Evolutionary conservation across 805 yeast genomes (phyloP).

Genomic region (Kluyveromyces siamensis): DNA sequence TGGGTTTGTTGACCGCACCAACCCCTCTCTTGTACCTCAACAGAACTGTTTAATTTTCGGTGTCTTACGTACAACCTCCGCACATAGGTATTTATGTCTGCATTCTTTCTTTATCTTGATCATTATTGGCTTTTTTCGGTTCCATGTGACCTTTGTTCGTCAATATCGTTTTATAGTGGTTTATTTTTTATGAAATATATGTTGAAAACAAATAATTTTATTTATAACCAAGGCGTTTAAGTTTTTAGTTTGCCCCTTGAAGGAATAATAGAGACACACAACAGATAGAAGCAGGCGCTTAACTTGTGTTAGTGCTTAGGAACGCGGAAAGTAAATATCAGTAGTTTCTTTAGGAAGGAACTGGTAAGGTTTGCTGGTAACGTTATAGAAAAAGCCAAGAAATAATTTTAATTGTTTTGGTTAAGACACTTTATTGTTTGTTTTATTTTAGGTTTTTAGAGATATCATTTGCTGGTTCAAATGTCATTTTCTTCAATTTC

Average conservation of each 20-base stretch:
- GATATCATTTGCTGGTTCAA: conserved; percentile 11
- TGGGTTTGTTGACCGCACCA: too few relatives aligned
- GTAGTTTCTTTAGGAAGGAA: neutral
- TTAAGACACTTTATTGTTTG: neutral
- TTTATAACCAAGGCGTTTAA: neutral
- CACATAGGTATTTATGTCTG: neutral
- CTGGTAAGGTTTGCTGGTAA: neutral
- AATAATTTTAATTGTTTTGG: neutral
- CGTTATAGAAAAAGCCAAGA: neutral
- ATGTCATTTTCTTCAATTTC: conserved; percentile 9
- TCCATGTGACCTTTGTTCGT: neutral
- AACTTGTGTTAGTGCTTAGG: neutral
- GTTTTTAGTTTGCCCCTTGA: neutral
- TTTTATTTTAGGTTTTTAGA: neutral
- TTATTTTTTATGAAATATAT: too few relatives aligned
- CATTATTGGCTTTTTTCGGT: neutral
- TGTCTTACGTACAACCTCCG: neutral
- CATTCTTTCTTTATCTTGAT: neutral
- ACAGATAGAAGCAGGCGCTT: neutral
- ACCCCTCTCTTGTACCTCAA: neutral
- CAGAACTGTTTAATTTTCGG: neutral
- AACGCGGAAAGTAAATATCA: neutral
- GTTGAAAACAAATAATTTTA: neutral
- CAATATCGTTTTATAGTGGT: too few relatives aligned
- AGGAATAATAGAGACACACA: too few relatives aligned